These are phyloP conservation scores for Penicillium sp. DNA, from an alignment of 2,329 filamentous ascomycete genomes.

Conservation along the genomic window DNA sequence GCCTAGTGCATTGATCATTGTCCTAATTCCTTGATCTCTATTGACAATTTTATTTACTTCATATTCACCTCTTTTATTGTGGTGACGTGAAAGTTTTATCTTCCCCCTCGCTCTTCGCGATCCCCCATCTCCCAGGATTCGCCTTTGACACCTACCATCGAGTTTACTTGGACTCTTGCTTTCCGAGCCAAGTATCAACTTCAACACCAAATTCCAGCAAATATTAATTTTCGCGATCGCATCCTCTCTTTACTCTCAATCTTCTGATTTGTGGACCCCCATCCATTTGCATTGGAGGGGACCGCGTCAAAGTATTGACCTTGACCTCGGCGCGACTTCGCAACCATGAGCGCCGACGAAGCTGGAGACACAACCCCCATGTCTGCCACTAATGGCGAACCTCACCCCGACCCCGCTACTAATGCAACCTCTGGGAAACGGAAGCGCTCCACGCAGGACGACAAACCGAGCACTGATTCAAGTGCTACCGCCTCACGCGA, in stretches of 20 bases:
- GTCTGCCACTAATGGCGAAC: constrained; percentile 36
- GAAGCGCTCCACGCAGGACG: constrained; percentile 40
- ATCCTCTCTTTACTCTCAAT: constrained; percentile 3
- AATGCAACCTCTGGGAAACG: constrained; percentile 41
- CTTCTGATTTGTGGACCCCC: constrained; percentile 4
- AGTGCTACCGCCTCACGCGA: constrained; percentile 28
- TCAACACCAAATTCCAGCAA: constrained; percentile 18
- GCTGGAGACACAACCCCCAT: constrained; percentile 30
- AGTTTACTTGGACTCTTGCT: constrained; percentile 23
- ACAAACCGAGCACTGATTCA: constrained; percentile 28
- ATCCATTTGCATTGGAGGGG: constrained; percentile 11
- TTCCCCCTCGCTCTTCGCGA: constrained; percentile 26
- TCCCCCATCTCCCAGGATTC: constrained; percentile 22
- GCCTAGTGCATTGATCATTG: constrained; percentile 8
- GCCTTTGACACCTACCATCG: constrained; percentile 26
- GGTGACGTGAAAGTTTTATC: constrained; percentile 3
- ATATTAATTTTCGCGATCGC: constrained; percentile 10
- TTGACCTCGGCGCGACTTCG: constrained; percentile 23
- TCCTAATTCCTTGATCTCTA: not conserved
- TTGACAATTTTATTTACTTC: not conserved
- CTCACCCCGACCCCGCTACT: constrained; percentile 29
- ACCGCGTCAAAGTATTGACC: constrained; percentile 16
- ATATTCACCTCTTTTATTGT: not conserved
- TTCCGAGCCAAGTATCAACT: constrained; percentile 22
- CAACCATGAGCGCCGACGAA: constrained; percentile 41